Base-by-base conservation (phyloP, 169 alveolate genomes). In the Plasmodium fragile region DNA sequence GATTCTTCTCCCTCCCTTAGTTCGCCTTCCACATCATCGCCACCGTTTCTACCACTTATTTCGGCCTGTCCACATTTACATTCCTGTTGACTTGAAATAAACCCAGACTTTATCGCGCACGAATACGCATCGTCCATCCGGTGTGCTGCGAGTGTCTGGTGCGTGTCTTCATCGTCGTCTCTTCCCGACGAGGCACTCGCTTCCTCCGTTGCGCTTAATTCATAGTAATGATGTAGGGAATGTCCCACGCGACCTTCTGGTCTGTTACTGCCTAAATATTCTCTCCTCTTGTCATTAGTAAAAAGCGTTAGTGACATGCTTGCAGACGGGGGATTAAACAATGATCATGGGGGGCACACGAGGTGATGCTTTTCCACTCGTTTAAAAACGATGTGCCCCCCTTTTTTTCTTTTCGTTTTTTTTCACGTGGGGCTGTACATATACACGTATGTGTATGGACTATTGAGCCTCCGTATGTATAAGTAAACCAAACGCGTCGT, bases 251-350 rank as follows among this genome's bases (percentile, higher is more conserved):
- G 53, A 3, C 94, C 92, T 8, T 28, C 55, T 18, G 94, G 94
- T 55, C 39, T 65, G 65, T 81, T 49, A 11, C 55, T 18, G 41
- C 45, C 73, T 55, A 36, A 13, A 49, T 71, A 32, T 80, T 91
- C 53, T 39, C 75, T 73, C 52, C 65, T 65, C 22, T 65, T 65
- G 49, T 89, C 94, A 89, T 78, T 78, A 1, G 84, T 8, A 22
- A 91, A 55, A 80, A 91, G 59, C n/a, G 94, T 91, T 71, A 91
- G 75, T 49, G 94, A 91, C 94, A 91, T 91, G 13, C 70, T 91
- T 89, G 30, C 13, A n/a, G 45, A 53, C 25, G n/a, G 69, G 39
- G 36, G 30, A n/a, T 25, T 43, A 22, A 70, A 25, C 10, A 32
- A 22, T n/a, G 45, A 82, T 39, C 30, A 59, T 28, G 32, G 71